phyloP scores from a whole-genome alignment of 139 green algal species.

The Closterium sp. region DNA sequence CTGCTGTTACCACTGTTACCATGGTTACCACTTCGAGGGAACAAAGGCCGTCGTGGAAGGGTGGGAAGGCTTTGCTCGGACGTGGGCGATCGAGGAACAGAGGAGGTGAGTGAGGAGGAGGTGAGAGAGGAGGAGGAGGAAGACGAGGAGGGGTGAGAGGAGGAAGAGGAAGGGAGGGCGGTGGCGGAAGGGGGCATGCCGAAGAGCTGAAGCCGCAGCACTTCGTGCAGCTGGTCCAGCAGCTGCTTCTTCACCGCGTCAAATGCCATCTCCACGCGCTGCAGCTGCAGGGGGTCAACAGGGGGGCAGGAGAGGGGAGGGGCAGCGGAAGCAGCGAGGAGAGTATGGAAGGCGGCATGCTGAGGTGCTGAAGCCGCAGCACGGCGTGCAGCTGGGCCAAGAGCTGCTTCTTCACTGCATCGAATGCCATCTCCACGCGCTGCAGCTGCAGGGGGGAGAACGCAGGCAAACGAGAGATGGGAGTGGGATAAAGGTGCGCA shows the following conservation, averaged over 20 bases:
- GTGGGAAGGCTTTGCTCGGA: background rate
- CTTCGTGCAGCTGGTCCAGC: conserved; percentile 33
- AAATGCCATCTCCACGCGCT: conserved; percentile 68
- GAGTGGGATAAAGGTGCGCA: no score
- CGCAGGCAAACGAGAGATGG: no score
- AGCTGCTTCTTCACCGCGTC: conserved; percentile 81
- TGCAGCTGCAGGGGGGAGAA: conserved; percentile 57
- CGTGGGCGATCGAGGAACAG: background rate
- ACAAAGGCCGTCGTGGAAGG: background rate
- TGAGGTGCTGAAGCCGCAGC: conserved; percentile 12
- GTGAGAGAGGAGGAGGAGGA: background rate
- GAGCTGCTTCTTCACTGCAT: conserved; percentile 82
- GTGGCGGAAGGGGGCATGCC: background rate
- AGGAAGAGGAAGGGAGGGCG: background rate
- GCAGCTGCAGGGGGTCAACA: conserved; percentile 52
- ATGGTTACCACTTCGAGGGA: background rate
- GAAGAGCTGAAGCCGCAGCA: conserved; percentile 31
- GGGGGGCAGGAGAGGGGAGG: background rate
- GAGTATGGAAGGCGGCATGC: conserved; percentile 47
- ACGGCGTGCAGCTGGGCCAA: conserved; percentile 37
- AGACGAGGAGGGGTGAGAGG: no score
- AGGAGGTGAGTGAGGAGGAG: background rate
- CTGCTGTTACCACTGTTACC: background rate
- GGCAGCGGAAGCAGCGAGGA: background rate
- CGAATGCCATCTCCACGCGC: conserved; percentile 65